Conservation (phyloP, 2,329 filamentous ascomycete species). For the Scedosporium boydii region DNA sequence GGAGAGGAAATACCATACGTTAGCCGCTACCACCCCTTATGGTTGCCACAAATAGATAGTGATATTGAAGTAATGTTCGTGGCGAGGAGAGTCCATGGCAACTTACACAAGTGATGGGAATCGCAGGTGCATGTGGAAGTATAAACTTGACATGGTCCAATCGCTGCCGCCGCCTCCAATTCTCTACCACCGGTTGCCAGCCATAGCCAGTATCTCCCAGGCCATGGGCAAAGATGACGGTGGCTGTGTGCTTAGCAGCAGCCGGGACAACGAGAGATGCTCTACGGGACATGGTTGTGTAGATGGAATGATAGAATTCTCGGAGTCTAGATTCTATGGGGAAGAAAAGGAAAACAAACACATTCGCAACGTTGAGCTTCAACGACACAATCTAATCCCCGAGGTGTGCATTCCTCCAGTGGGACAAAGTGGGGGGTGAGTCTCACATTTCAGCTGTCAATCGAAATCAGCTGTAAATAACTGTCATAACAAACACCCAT, state of each 20-base stretch:
- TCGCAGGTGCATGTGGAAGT: constrained; percentile 79
- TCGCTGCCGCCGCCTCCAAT: constrained; percentile 70
- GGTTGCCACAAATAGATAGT: background rate
- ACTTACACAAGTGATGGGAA: constrained; percentile 73
- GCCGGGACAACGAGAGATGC: constrained; percentile 61
- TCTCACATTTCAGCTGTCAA: no score
- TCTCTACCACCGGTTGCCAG: constrained; percentile 76
- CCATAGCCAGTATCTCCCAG: constrained; percentile 75
- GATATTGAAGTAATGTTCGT: background rate
- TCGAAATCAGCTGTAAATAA: no score
- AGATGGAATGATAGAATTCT: background rate
- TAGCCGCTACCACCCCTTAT: background rate
- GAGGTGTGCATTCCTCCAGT: no score
- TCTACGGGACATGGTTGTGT: background rate
- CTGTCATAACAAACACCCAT: background rate
- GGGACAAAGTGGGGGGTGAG: no score
- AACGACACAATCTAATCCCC: no score
- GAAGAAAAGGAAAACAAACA: no score
- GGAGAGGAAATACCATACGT: background rate
- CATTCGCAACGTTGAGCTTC: no score
- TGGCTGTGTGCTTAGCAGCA: constrained; percentile 76
- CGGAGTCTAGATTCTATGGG: no score
- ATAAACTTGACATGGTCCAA: constrained; percentile 91
- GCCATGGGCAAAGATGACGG: constrained; percentile 89
- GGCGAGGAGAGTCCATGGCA: background rate